Conservation (phyloP, 2,329 filamentous ascomycete species). For the Colletotrichum somersetense region DNA sequence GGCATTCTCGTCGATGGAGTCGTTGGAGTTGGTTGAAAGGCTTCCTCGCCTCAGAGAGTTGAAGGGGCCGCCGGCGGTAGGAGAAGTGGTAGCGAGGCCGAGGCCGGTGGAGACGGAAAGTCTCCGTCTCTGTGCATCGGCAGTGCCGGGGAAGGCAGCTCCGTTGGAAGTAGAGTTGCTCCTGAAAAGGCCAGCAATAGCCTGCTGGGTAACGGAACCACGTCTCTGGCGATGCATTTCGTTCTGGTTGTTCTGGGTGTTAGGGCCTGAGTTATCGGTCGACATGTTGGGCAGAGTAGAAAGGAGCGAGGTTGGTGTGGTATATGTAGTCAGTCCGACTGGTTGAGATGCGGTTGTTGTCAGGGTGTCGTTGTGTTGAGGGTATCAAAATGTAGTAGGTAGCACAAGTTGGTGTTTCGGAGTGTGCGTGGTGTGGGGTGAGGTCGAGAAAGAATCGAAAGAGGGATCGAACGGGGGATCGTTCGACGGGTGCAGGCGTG, state of each 20-base stretch:
- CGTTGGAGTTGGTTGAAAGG: slow-evolving; percentile 73
- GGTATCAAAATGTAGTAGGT: slow-evolving; percentile 7
- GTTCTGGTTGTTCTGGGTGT: slow-evolving; percentile 39
- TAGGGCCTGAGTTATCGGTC: slow-evolving; percentile 31
- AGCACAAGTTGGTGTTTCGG: slow-evolving; percentile 26
- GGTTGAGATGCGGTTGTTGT: neutral
- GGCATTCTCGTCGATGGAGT: slow-evolving; percentile 78
- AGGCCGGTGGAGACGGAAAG: slow-evolving; percentile 82
- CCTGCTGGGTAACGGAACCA: slow-evolving; percentile 68
- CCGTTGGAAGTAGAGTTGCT: slow-evolving; percentile 64
- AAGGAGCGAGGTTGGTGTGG: slow-evolving; percentile 4
- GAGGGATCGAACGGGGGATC: slow-evolving; percentile 40
- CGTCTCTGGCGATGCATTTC: slow-evolving; percentile 58
- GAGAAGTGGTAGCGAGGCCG: slow-evolving; percentile 78
- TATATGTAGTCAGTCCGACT: slow-evolving; percentile 24
- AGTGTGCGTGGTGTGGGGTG: slow-evolving; percentile 33
- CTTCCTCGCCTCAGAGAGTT: slow-evolving; percentile 71
- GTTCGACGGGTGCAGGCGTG: slow-evolving; percentile 33
- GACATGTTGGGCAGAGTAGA: slow-evolving; percentile 37
- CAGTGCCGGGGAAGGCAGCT: slow-evolving; percentile 59
- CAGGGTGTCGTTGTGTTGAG: neutral
- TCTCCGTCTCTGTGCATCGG: slow-evolving; percentile 72
- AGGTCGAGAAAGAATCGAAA: slow-evolving; percentile 40
- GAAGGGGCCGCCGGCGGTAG: slow-evolving; percentile 66
- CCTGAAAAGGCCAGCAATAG: slow-evolving; percentile 71